Conservation (phyloP, 116 monocot species). For the Trichopus zeylanicus region DNA sequence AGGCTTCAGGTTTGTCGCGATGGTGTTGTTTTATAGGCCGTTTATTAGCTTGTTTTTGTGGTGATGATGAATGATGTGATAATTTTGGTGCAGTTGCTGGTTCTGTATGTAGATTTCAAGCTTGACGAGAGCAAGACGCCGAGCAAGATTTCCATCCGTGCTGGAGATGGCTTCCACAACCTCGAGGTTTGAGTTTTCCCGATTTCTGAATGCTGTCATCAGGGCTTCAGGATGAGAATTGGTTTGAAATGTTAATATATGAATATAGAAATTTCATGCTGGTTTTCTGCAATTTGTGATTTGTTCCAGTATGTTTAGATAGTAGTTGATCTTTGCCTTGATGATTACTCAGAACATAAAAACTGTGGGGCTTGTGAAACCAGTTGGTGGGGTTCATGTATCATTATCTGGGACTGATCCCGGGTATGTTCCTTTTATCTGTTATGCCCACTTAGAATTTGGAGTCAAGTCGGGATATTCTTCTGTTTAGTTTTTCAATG, state of each 20-base stretch:
- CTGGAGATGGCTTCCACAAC: slow-evolving; percentile 93
- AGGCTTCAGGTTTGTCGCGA: slow-evolving; percentile 55
- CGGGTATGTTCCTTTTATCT: slow-evolving; percentile 38
- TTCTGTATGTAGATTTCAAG: slow-evolving; percentile 89
- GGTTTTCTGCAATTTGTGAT: too few species aligned
- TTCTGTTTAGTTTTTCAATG: too few species aligned
- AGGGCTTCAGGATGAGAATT: too few species aligned
- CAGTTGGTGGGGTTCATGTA: slow-evolving; percentile 88
- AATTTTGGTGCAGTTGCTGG: slow-evolving; percentile 43
- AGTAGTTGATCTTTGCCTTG: neutral
- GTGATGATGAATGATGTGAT: neutral
- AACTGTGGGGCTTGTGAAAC: slow-evolving; percentile 77
- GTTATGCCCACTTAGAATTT: too few species aligned
- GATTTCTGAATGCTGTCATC: too few species aligned
- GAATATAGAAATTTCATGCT: too few species aligned
- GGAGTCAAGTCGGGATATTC: too few species aligned
- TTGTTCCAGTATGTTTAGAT: too few species aligned
- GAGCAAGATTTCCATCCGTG: slow-evolving; percentile 88
- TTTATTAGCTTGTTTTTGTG: too few species aligned
- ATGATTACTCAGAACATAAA: slow-evolving; percentile 66
- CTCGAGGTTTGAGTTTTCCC: slow-evolving; percentile 51
- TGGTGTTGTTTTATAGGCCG: neutral
- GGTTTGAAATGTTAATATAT: too few species aligned
- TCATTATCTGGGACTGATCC: slow-evolving; percentile 91
- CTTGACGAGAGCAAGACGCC: slow-evolving; percentile 96